Evolutionary conservation across 208 protist genomes (phyloP).

Genomic region (Tetramitus jugosus): DNA sequence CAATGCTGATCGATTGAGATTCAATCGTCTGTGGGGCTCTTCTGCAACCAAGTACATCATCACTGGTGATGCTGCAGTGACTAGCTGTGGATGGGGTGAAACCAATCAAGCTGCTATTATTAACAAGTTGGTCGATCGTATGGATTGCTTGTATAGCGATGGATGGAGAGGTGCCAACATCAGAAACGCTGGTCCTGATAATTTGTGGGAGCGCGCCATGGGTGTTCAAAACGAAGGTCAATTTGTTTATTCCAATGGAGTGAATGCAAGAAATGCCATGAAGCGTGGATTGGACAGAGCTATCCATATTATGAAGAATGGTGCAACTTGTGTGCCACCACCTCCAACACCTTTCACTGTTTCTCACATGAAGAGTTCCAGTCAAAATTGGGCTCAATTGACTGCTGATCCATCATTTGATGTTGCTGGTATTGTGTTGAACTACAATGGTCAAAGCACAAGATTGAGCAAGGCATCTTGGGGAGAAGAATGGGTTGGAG

Average conservation of each 20-base stretch:
- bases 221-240: background rate
- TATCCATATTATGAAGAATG: background rate
- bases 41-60: background rate
- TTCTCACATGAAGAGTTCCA: background rate
- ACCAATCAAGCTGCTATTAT: background rate
- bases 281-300: background rate
- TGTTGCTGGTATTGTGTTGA: background rate
- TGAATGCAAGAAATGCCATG: too few relatives aligned
- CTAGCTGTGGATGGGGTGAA: background rate
- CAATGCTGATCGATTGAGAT: background rate
- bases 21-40: background rate
- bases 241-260: background rate
- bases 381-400: background rate
- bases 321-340: background rate
- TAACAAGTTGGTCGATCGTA: background rate
- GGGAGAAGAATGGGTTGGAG: background rate
- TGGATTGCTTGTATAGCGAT: background rate
- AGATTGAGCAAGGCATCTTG: background rate
- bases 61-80: background rate
- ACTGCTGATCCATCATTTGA: background rate
- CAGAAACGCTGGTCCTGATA: background rate
- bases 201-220: too few relatives aligned
- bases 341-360: background rate
- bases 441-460: background rate
- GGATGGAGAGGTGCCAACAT: background rate